These are phyloP conservation scores for Physaria fendleri DNA, from an alignment of 345 rosid genomes.

Conservation along the genomic window DNA sequence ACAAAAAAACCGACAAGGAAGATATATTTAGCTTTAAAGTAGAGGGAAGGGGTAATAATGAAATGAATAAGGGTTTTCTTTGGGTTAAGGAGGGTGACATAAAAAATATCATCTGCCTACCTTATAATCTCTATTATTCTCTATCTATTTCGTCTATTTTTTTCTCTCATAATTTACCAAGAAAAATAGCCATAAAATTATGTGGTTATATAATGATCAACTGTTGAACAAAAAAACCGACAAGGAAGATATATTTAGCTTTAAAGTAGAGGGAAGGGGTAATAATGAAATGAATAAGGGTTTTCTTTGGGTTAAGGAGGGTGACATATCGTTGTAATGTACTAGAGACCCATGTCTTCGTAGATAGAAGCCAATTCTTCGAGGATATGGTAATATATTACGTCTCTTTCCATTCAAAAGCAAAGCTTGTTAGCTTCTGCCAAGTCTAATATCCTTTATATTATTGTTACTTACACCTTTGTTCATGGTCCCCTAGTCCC, in stretches of 20 bases:
- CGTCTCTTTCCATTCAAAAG: slow-evolving; percentile 18
- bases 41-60: not conserved
- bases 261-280: not conserved
- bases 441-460: not conserved
- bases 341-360: not conserved
- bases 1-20: too few relatives aligned
- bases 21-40: too few relatives aligned
- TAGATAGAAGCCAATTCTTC: not conserved
- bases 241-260: too few relatives aligned
- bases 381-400: not conserved
- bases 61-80: not conserved
- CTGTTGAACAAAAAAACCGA: too few relatives aligned
- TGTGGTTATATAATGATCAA: too few relatives aligned
- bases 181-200: too few relatives aligned
- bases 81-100: slow-evolving; percentile 9
- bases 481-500: slow-evolving; percentile 10
- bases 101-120: too few relatives aligned
- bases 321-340: slow-evolving; percentile 3
- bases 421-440: slow-evolving; percentile 15
- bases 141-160: too few relatives aligned
- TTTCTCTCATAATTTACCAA: too few relatives aligned
- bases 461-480: not conserved
- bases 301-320: not conserved
- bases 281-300: not conserved
- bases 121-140: too few relatives aligned